These are phyloP conservation scores for Tubosaeta brunneosetosa DNA, from an alignment of 768 basidiomycete species.

Conservation along the genomic window DNA sequence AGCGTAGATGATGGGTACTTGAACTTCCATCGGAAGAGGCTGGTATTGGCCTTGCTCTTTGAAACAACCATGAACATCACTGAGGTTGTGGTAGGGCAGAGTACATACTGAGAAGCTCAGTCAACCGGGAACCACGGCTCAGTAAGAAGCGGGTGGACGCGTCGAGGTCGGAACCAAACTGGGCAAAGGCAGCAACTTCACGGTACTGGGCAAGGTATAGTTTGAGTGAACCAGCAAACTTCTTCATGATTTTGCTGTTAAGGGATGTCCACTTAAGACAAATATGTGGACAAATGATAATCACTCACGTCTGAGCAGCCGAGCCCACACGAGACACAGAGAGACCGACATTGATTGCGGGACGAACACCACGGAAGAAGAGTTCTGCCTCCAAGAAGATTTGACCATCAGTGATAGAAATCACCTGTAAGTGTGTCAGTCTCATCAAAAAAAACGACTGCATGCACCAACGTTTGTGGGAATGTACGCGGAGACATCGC, in stretches of 20 bases:
- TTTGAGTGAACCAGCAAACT: slow-evolving; percentile 99
- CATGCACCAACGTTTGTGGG: slow-evolving; percentile 68
- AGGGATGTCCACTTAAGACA: background rate
- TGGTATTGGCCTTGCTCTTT: slow-evolving; percentile 98
- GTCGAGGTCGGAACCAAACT: slow-evolving; percentile 99
- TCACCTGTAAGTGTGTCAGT: slow-evolving; percentile 56
- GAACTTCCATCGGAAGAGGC: slow-evolving; percentile 89
- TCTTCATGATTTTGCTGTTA: slow-evolving; percentile 96
- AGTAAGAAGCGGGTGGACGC: slow-evolving; percentile 99
- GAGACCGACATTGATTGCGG: slow-evolving; percentile 99
- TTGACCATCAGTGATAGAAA: slow-evolving; percentile 99
- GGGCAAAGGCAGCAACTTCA: slow-evolving; percentile 99
- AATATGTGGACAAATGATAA: background rate
- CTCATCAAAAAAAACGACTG: background rate
- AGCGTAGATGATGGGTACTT: slow-evolving; percentile 98
- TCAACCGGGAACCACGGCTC: slow-evolving; percentile 95
- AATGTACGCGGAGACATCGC: slow-evolving; percentile 99
- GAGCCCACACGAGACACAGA: slow-evolving; percentile 99
- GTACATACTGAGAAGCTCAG: slow-evolving; percentile 82
- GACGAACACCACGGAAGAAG: slow-evolving; percentile 99
- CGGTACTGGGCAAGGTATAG: slow-evolving; percentile 99
- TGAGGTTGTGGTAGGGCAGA: background rate
- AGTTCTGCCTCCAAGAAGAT: slow-evolving; percentile 99
- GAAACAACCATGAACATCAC: slow-evolving; percentile 11
- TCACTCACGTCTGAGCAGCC: slow-evolving; percentile 93